A percentile compares a stretch with the other conserved stretches of the same genome.
Evolutionary conservation across 2,329 filamentous ascomycete genomes (phyloP).

Genomic region (Ascochyta koolunga): DNA sequence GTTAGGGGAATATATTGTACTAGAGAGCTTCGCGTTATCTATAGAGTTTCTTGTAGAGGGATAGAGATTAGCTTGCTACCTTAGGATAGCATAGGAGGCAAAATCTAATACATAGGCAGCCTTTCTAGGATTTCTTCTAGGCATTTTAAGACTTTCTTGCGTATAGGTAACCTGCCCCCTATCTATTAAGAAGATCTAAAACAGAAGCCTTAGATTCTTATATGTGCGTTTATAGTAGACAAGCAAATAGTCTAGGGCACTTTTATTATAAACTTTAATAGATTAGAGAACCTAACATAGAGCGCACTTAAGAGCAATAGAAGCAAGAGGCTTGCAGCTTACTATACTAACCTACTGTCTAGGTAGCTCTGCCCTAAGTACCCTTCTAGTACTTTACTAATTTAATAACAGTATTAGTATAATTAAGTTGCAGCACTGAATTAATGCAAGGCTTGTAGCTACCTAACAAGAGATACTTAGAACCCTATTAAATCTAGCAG

Average conservation of each 20-base stretch:
- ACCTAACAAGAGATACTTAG: background rate
- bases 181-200: background rate
- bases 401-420: background rate
- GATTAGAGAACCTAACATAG: background rate
- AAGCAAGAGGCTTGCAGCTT: background rate
- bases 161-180: background rate
- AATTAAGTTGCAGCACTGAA: background rate
- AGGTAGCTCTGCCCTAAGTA: background rate
- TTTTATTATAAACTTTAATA: background rate
- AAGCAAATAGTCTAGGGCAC: background rate
- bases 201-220: background rate
- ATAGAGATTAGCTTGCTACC: background rate
- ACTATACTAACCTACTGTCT: background rate
- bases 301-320: background rate
- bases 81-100: background rate
- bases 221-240: background rate
- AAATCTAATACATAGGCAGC: background rate
- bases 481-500: background rate
- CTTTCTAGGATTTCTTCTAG: background rate
- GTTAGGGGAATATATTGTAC: background rate
- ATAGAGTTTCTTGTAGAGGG: background rate
- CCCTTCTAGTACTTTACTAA: background rate
- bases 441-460: background rate
- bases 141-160: background rate
- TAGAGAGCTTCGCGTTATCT: background rate